Base-by-base conservation (phyloP, 2,329 filamentous ascomycete genomes). In the Nigrograna mackinnonii region DNA sequence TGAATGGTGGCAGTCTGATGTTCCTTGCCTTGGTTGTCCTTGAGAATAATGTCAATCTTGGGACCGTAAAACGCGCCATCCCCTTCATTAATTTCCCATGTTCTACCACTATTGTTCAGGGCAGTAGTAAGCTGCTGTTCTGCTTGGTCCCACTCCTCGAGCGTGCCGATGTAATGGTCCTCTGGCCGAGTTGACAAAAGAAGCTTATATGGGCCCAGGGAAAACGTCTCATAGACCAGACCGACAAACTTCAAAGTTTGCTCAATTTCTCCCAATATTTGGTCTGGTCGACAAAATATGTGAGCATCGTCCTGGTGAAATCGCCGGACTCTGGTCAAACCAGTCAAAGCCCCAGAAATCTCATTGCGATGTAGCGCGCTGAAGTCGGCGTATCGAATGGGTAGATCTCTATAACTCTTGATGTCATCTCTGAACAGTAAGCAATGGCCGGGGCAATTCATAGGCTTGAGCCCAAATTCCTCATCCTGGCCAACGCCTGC, bases 271-370 rank as follows among this genome's bases (percentile, higher is more conserved):
- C 80, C 73, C 52, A 83, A 76, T 44, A 92, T 88, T 67, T 94
- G 89, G 35, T 78, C 76, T 5, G 86, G 87, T 1, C 87, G 82
- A 66, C 90, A 95, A 68, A 95, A 95, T 49, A 95, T 94, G 68
- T 95, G 90, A 5, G 87, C 88, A 63, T 95, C 90, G 64, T 95
- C 91, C 64, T 95, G 91, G 67, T 94, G 89, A 68, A 95, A 95
- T 16, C 90, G 81, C 22, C 90, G 82, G 37, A 95, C 89, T 44
- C 91, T 83, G 3, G 90, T 95, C 44, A 95, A 73, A 12, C 90
- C 91, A 36, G 84, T 89, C 37, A 95, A 71, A 0, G 90, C 84
- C 1, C 91, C 90, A 0, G 88, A 91, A 5, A 89, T 78, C 67
- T 95, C 90, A 63, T 95, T 95, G 35, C 91, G 79, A 66, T 94